Evolutionary conservation across 257 asterid genomes (phyloP).

Genomic region (Solanum habrochaites): DNA sequence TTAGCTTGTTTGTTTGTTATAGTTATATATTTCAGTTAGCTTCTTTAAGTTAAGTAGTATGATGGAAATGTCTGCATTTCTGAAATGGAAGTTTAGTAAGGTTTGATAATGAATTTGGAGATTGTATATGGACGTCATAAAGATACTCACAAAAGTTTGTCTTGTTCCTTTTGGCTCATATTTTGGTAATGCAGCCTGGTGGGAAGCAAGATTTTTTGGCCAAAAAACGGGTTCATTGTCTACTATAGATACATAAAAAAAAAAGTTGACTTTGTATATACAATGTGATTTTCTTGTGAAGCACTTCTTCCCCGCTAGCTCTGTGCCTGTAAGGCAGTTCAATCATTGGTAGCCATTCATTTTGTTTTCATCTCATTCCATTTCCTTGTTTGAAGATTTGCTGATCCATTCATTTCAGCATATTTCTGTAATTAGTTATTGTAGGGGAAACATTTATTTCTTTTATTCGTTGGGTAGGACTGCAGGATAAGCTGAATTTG

Average conservation of each 20-base stretch:
- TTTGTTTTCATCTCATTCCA: background rate
- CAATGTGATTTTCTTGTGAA: background rate
- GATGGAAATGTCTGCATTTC: background rate
- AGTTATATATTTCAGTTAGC: background rate
- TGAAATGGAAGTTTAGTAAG: background rate
- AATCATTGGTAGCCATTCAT: background rate
- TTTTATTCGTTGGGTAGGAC: background rate
- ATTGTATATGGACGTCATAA: background rate
- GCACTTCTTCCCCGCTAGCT: background rate
- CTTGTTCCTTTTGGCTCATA: background rate
- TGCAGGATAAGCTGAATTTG: background rate
- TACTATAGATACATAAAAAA: background rate
- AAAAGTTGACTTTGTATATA: background rate
- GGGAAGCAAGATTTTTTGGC: background rate
- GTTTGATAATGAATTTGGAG: background rate
- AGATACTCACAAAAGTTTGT: background rate
- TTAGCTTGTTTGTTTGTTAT: background rate
- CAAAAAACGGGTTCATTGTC: background rate
- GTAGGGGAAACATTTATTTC: background rate
- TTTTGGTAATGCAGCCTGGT: background rate
- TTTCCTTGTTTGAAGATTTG: background rate
- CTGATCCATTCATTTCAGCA: background rate
- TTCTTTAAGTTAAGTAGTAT: background rate
- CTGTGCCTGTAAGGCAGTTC: background rate
- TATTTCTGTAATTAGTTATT: background rate